A percentile compares a stretch with the other conserved stretches of the same genome.
phyloP scores from a whole-genome alignment of 1,284 basidiomycete genomes.

The Cryptococcus sp. region DNA sequence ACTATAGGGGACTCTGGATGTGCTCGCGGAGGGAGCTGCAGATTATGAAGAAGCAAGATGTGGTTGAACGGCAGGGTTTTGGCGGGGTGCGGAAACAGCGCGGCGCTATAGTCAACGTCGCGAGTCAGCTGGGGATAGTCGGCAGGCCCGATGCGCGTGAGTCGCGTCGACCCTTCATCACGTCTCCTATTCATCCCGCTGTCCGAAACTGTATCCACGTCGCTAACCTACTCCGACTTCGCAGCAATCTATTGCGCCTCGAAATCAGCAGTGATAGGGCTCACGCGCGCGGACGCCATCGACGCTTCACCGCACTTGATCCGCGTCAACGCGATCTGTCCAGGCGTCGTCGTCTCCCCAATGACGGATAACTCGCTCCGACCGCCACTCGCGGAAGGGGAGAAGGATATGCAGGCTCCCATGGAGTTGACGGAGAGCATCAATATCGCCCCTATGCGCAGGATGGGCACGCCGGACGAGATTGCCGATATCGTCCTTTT shows the following conservation, averaged over 20 bases:
- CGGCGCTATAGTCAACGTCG: conserved; percentile 30
- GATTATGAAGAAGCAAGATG: conserved; percentile 29
- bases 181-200: neutral
- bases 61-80: conserved; percentile 4
- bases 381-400: conserved; percentile 6
- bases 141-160: conserved; percentile 28
- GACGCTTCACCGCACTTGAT: conserved; percentile 25
- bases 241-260: conserved; percentile 26
- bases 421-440: conserved; percentile 17
- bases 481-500: conserved; percentile 39
- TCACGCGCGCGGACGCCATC: conserved; percentile 28
- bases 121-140: conserved; percentile 30
- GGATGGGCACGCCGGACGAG: conserved; percentile 33
- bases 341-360: conserved; percentile 28
- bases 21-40: conserved; percentile 28
- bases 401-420: conserved; percentile 14
- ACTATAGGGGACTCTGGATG: conserved; percentile 32
- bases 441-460: conserved; percentile 30
- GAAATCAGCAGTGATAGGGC: conserved; percentile 27
- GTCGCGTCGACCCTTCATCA: conserved; percentile 5
- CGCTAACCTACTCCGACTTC: neutral
- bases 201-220: neutral
- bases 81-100: conserved; percentile 21
- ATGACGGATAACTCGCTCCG: conserved; percentile 23
- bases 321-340: conserved; percentile 29